Base-by-base conservation (phyloP, 169 alveolate species). In the Cryptosporidium viatorum region DNA sequence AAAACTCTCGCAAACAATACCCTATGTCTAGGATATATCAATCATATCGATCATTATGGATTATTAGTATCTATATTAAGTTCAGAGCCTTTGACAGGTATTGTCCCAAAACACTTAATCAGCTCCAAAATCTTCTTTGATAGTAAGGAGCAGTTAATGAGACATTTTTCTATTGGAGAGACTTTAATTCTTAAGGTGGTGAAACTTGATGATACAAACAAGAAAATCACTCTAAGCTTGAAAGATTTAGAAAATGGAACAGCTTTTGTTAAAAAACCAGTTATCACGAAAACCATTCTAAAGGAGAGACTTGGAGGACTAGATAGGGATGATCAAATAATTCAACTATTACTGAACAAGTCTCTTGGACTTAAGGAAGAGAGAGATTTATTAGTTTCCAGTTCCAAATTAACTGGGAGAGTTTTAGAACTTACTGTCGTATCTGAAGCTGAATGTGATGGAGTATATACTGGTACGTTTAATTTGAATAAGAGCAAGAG, bases 21-120 rank as follows among this genome's bases (percentile, higher is more conserved):
- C 33, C 14, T 59, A 6, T 80, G 75, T 33, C 39, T 50, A 48
- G 80, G 89, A 0, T 60, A 80, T 41, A 58, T 80, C 6, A 59
- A 41, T 43, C 89, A 80, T 29, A 80, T 80, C 8, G 89, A 80
- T 29, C 37, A 60, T 26, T 80, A 80, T 59, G 89, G 89, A 39
- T 48, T 80, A 18, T 31, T 80, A 18, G 80, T 80, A 3, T 62
- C 67, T 2, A 45, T 70, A n/a, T 21, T 41, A 16, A n/a, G 84
- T 12, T 70, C 86, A 16, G 55, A 43, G n/a, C 26, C 50, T 48
- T 14, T 60, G 8, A 62, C 65, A 60, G 89, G 89, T 7, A 45
- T 80, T n/a, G 69, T 80, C 35, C 89, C 89, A 39, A 80, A 37
- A 29, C 74, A 80, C 43, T 29, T 62, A 6, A 21, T 80, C 9